phyloP scores from a whole-genome alignment of 805 yeast species.

The Yarrowia bubula region DNA sequence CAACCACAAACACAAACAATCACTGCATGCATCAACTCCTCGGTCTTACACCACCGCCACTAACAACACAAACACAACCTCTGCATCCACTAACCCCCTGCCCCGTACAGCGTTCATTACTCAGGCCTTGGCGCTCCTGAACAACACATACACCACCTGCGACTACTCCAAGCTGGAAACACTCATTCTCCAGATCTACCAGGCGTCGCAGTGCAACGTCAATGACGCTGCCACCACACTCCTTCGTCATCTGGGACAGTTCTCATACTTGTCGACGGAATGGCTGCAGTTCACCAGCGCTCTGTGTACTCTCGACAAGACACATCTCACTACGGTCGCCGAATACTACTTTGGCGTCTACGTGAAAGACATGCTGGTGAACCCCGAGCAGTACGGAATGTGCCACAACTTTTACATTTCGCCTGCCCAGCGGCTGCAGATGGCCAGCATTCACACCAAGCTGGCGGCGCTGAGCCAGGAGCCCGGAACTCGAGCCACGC shows the following conservation, averaged over 20 bases:
- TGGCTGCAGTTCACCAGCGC: slow-evolving; percentile 15
- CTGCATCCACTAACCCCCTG: not conserved
- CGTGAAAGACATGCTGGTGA: slow-evolving; percentile 14
- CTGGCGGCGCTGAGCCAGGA: slow-evolving; percentile 3
- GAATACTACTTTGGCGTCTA: slow-evolving; percentile 7
- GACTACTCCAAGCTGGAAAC: slow-evolving; percentile 17
- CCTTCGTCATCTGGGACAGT: slow-evolving; percentile 5
- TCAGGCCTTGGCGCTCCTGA: slow-evolving; percentile 10
- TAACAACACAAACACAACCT: slow-evolving; percentile 2
- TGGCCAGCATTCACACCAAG: slow-evolving; percentile 1
- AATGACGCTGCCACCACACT: not conserved
- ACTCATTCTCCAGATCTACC: slow-evolving; percentile 20
- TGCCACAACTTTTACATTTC: slow-evolving; percentile 19
- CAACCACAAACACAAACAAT: not conserved
- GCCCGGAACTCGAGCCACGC: not conserved
- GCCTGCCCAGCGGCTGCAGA: slow-evolving; percentile 9
- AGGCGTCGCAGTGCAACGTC: not conserved
- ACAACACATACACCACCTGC: slow-evolving; percentile 1
- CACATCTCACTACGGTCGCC: not conserved
- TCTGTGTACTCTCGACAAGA: not conserved
- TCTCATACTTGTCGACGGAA: not conserved
- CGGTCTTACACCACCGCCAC: slow-evolving; percentile 5
- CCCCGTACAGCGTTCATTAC: not conserved
- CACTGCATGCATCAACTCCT: not conserved
- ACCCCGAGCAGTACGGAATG: slow-evolving; percentile 25